Conservation (phyloP, 2,329 filamentous ascomycete species). For the Colletotrichum tropicicola region DNA sequence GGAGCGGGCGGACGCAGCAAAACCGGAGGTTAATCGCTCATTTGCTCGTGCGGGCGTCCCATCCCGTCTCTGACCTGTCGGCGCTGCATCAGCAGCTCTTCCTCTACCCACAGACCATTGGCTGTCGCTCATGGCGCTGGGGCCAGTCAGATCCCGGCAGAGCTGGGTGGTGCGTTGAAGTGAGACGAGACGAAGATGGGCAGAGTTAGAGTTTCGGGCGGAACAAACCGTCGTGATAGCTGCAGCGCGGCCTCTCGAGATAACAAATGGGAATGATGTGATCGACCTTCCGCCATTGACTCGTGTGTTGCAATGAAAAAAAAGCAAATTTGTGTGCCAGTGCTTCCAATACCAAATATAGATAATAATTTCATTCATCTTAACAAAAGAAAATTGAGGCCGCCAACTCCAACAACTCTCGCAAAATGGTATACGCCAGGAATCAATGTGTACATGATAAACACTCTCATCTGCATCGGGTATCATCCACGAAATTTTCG, state of each 20-base stretch:
- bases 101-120: background rate
- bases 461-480: background rate
- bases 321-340: too few relatives aligned
- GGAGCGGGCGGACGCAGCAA: too few relatives aligned
- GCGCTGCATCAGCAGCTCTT: too few relatives aligned
- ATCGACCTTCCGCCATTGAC: background rate
- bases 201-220: background rate
- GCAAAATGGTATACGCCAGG: background rate
- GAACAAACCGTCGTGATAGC: background rate
- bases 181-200: background rate
- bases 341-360: too few relatives aligned
- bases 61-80: too few relatives aligned
- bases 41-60: too few relatives aligned
- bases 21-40: too few relatives aligned
- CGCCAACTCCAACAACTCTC: background rate
- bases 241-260: too few relatives aligned
- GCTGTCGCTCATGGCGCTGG: background rate
- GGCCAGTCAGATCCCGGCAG: background rate
- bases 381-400: background rate
- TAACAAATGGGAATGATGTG: background rate
- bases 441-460: background rate
- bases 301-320: background rate
- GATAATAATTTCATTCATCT: background rate
- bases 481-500: constrained; percentile 14
- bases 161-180: background rate